Evolutionary conservation across 495 filamentous ascomycete genomes (phyloP).

Genomic region (Trichoderma reesei): DNA sequence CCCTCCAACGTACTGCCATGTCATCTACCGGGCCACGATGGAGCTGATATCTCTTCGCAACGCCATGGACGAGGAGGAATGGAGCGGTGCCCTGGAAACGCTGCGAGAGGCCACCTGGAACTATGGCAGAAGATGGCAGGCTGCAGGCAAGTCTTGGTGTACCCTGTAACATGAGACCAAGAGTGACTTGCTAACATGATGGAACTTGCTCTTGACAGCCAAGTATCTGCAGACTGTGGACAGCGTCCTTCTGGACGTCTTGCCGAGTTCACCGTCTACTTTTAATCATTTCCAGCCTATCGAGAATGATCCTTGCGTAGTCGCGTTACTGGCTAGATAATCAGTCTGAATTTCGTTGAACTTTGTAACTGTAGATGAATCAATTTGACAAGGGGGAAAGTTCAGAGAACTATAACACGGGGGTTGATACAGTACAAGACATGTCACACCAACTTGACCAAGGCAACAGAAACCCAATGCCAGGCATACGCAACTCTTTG

Average conservation of each 20-base stretch:
- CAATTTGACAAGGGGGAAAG: no score
- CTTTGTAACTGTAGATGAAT: no score
- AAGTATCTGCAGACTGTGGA: background rate
- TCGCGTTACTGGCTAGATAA: background rate
- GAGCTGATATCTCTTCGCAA: background rate
- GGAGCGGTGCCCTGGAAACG: background rate
- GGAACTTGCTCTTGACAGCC: background rate
- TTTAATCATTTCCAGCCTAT: background rate
- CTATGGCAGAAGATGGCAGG: background rate
- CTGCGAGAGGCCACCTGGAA: slow-evolving; percentile 1
- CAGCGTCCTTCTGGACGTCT: background rate
- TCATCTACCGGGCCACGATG: background rate
- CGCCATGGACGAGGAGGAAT: background rate
- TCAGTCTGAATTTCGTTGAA: background rate
- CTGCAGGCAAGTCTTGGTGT: background rate
- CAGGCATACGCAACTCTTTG: no score
- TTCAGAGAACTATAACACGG: no score
- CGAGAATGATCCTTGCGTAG: background rate
- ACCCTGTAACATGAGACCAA: background rate
- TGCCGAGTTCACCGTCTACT: background rate
- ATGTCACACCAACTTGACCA: no score
- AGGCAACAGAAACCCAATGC: no score
- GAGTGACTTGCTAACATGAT: background rate
- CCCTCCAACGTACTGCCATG: background rate
- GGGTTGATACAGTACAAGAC: no score